A percentile compares a stretch with the other conserved stretches of the same genome.
phyloP scores from a whole-genome alignment of 805 yeast species.

The Saccharomycopsis oosterbeekiorum region DNA sequence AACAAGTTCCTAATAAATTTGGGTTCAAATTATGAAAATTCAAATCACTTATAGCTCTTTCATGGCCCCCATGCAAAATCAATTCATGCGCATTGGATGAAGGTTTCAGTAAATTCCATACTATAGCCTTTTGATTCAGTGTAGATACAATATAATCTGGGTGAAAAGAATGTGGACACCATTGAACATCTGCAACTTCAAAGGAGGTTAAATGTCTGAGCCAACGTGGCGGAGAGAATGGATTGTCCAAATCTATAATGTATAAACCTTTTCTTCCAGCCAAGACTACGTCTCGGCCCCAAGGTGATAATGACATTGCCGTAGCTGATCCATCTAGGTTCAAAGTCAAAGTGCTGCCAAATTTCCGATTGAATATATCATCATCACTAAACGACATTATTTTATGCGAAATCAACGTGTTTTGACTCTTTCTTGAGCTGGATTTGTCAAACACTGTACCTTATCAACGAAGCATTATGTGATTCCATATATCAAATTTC shows the following conservation, averaged over 20 bases:
- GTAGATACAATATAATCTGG: slow-evolving; percentile 92
- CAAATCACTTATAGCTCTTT: slow-evolving; percentile 91
- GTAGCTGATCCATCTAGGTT: slow-evolving; percentile 71
- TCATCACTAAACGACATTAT: not conserved
- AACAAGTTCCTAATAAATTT: slow-evolving; percentile 82
- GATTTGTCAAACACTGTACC: not conserved
- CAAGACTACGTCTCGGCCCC: slow-evolving; percentile 85
- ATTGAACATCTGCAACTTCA: slow-evolving; percentile 98
- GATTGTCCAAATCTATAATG: slow-evolving; percentile 90
- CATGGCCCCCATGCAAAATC: slow-evolving; percentile 83
- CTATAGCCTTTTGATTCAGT: slow-evolving; percentile 87
- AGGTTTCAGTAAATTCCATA: slow-evolving; percentile 79
- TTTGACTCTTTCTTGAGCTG: not conserved
- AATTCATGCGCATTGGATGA: slow-evolving; percentile 65
- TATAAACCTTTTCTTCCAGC: slow-evolving; percentile 77
- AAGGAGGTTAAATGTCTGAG: slow-evolving; percentile 85
- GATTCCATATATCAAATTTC: not conserved
- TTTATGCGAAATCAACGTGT: not conserved
- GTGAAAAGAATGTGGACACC: slow-evolving; percentile 86
- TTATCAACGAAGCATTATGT: not conserved
- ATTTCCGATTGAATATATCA: slow-evolving; percentile 6
- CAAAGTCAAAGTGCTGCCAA: slow-evolving; percentile 10
- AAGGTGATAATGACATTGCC: slow-evolving; percentile 82
- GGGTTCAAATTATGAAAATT: slow-evolving; percentile 86
- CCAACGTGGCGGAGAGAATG: slow-evolving; percentile 91